Evolutionary conservation across 2,329 filamentous ascomycete species (phyloP), one percentile per base, ranked within the genome.

Genomic region (Aureobasidium pullulans): DNA sequence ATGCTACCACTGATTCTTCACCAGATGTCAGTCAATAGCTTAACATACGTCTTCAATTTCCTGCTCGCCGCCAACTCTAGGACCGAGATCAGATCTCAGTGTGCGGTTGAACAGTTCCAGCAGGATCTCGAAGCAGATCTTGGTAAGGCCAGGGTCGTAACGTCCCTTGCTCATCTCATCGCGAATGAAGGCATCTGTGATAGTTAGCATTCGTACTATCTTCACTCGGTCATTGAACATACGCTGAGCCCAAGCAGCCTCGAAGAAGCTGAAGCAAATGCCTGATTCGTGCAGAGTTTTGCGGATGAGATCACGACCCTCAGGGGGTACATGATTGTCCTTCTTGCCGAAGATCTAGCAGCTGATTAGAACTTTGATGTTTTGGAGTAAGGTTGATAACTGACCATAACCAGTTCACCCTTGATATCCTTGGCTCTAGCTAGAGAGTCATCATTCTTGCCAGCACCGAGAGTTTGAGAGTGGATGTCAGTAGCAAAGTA

Each of bases 401-500:
- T 60, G 63, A 81, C 79, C 84, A 96, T 88, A 61, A 89, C 81
- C 15, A 94, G 76, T 72, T 96, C 92, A 15, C 84, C 88, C 69
- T 84, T 84, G 72, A 96, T 87, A 65, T 87, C 84, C 6, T 73
- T 71, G 15, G 89, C 81, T 48, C 85, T 72, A 15, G 76, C 73
- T 47, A 89, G 70, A 64, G 79, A 82, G 67, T 88, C 82, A 68
- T 89, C 86, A 23, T 77, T 78, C 70, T 83, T 83, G 64, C 83
- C 76, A 61, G 83, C 81, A 28, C 90, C 93, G 1, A 97, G 81
- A 8, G 86, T 90, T 60, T 83, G 81, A 63, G 79, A 84, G 77
- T 96, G 93, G 56, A 96, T 85, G 75, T 96, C 93, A 11, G 92
- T 96, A 8, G 90, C 90, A 74, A 96, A 96, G 77, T 91, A 97